Evolutionary conservation across 1,284 basidiomycete species (phyloP).

Genomic region (Ustilago trichophora): DNA sequence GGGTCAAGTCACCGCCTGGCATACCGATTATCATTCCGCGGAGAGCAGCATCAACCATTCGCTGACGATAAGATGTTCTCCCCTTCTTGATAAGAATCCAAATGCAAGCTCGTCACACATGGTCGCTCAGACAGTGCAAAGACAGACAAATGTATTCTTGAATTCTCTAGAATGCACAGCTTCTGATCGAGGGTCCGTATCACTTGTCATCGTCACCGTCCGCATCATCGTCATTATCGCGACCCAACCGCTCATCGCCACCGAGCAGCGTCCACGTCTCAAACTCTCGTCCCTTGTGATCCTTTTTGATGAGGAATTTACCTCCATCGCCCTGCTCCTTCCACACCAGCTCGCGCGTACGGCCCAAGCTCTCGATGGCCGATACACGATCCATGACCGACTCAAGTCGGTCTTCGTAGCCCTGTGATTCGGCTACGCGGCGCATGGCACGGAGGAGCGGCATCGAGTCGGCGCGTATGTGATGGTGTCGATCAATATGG

Average conservation of each 20-base stretch:
- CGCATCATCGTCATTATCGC: slow-evolving; percentile 40
- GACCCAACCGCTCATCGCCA: slow-evolving; percentile 58
- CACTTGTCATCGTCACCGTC: slow-evolving; percentile 8
- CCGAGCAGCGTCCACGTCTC: slow-evolving; percentile 58
- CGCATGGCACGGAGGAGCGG: slow-evolving; percentile 58
- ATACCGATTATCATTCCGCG: no score
- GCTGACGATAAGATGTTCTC: no score
- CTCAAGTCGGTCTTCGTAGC: slow-evolving; percentile 55
- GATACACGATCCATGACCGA: slow-evolving; percentile 61
- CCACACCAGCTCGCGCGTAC: slow-evolving; percentile 58
- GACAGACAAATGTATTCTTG: no score
- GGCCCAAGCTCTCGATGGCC: slow-evolving; percentile 55
- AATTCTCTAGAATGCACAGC: no score
- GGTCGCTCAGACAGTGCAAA: no score
- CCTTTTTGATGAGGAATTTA: slow-evolving; percentile 56
- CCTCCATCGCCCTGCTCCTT: slow-evolving; percentile 61
- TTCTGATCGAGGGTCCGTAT: no score
- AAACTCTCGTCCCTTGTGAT: slow-evolving; percentile 52
- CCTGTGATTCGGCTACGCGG: slow-evolving; percentile 49
- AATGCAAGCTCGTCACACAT: no score
- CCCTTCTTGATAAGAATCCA: no score
- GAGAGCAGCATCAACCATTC: no score
- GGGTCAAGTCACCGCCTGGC: no score
- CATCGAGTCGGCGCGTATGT: slow-evolving; percentile 60
- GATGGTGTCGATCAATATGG: slow-evolving; percentile 59